A percentile compares a stretch with the other conserved stretches of the same genome.
These are phyloP conservation scores for Alternaria incomplexa DNA, from an alignment of 2,329 filamentous ascomycete genomes.

Conservation along the genomic window DNA sequence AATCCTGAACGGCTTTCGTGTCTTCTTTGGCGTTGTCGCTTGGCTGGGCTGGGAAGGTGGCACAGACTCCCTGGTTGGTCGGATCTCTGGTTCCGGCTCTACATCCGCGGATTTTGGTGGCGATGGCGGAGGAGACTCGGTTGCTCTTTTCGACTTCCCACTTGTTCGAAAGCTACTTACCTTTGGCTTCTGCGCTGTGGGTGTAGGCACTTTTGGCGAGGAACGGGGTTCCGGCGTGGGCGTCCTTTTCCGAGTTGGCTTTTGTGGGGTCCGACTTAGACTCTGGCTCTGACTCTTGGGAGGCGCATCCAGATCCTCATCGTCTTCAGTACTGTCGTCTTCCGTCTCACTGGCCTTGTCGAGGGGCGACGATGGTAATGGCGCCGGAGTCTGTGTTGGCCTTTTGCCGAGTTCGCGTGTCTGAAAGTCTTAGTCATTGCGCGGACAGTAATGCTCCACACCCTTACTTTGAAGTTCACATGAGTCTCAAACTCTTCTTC, in stretches of 20 bases:
- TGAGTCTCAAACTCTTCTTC: slow-evolving; percentile 48
- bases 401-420: slow-evolving; percentile 13
- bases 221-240: slow-evolving; percentile 8
- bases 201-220: slow-evolving; percentile 1
- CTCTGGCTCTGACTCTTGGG: slow-evolving; percentile 22
- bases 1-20: slow-evolving; percentile 37
- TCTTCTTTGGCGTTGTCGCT: slow-evolving; percentile 17
- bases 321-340: slow-evolving; percentile 1
- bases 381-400: background rate
- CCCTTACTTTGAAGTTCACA: slow-evolving; percentile 37
- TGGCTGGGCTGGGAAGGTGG: slow-evolving; percentile 6
- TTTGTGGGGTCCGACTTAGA: background rate
- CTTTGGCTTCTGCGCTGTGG: slow-evolving; percentile 19
- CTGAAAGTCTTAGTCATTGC: slow-evolving; percentile 13
- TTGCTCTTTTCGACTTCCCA: slow-evolving; percentile 25
- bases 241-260: background rate
- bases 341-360: background rate
- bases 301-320: slow-evolving; percentile 50
- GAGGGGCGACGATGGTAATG: background rate
- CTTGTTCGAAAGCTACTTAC: slow-evolving; percentile 38
- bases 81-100: background rate
- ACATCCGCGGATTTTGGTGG: background rate
- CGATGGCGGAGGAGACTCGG: background rate
- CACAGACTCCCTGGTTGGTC: background rate
- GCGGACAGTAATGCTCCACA: no score